Evolutionary conservation across 2,329 filamentous ascomycete genomes (phyloP).

Genomic region (Aspergillus quadrilineatus): DNA sequence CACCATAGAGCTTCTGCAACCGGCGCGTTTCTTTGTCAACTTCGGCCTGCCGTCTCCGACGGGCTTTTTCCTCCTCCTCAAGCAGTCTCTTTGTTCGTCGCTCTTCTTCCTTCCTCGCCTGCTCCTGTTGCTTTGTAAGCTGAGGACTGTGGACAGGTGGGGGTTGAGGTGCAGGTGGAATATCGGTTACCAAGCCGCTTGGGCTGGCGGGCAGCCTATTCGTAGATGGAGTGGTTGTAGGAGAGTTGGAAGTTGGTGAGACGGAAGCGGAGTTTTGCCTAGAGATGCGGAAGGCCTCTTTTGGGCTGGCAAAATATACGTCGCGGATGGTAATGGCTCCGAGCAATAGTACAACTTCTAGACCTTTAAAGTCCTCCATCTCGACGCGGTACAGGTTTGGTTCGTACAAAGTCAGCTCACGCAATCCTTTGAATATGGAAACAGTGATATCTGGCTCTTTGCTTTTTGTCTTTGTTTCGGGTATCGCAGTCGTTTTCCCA

Average conservation of each 20-base stretch:
- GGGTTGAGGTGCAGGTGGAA: slow-evolving; percentile 2
- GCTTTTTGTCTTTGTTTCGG: slow-evolving; percentile 68
- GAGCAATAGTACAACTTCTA: slow-evolving; percentile 75
- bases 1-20: slow-evolving; percentile 59
- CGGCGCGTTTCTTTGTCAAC: slow-evolving; percentile 77
- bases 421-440: slow-evolving; percentile 75
- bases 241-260: slow-evolving; percentile 6
- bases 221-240: slow-evolving; percentile 25
- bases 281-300: slow-evolving; percentile 74
- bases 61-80: slow-evolving; percentile 54
- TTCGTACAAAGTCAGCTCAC: slow-evolving; percentile 86
- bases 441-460: slow-evolving; percentile 95
- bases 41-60: slow-evolving; percentile 49
- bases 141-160: slow-evolving; percentile 14
- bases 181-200: slow-evolving; percentile 7
- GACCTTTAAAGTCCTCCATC: slow-evolving; percentile 87
- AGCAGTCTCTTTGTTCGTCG: slow-evolving; percentile 53
- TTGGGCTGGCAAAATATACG: slow-evolving; percentile 62
- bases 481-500: slow-evolving; percentile 65
- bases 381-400: slow-evolving; percentile 88
- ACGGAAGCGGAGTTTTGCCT: slow-evolving; percentile 8
- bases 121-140: slow-evolving; percentile 37
- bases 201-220: slow-evolving; percentile 9
- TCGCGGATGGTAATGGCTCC: slow-evolving; percentile 62
- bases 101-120: slow-evolving; percentile 51